Evolutionary conservation across 2,329 filamentous ascomycete genomes (phyloP).

Genomic region (Aureobasidium sp.): DNA sequence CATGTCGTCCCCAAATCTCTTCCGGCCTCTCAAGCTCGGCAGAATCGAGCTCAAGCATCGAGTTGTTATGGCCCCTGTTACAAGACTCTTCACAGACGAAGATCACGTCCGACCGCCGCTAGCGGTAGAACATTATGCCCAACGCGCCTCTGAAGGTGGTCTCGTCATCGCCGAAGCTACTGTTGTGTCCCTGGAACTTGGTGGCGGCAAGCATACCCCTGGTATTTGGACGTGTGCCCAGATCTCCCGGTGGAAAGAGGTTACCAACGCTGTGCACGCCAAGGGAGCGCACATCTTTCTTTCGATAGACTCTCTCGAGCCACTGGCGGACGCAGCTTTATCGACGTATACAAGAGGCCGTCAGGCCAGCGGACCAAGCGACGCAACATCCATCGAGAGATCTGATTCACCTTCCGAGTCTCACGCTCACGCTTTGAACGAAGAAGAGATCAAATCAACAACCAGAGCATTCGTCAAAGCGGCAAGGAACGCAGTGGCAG

Average conservation of each 20-base stretch:
- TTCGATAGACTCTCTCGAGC: slow-evolving; percentile 56
- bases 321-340: slow-evolving; percentile 38
- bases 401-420: slow-evolving; percentile 20
- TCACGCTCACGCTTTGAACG: slow-evolving; percentile 25
- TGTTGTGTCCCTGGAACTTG: slow-evolving; percentile 39
- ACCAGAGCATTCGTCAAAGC: slow-evolving; percentile 33
- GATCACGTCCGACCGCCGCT: slow-evolving; percentile 35
- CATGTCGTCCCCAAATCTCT: slow-evolving; percentile 24
- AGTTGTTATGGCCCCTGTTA: slow-evolving; percentile 50
- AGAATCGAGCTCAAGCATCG: slow-evolving; percentile 36
- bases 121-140: slow-evolving; percentile 14
- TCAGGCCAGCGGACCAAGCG: slow-evolving; percentile 24
- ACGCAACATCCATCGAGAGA: neutral
- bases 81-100: slow-evolving; percentile 39
- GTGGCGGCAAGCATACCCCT: slow-evolving; percentile 45
- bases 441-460: slow-evolving; percentile 30
- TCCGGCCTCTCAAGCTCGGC: slow-evolving; percentile 37
- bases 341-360: slow-evolving; percentile 24
- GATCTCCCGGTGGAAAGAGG: slow-evolving; percentile 50
- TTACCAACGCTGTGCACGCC: slow-evolving; percentile 55
- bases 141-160: slow-evolving; percentile 37
- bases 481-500: slow-evolving; percentile 39
- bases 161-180: slow-evolving; percentile 53
- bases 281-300: slow-evolving; percentile 53
- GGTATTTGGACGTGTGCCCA: slow-evolving; percentile 50